These are phyloP conservation scores for Thermochaetoides thermophila DNA, from an alignment of 495 filamentous ascomycete genomes.

Conservation along the genomic window DNA sequence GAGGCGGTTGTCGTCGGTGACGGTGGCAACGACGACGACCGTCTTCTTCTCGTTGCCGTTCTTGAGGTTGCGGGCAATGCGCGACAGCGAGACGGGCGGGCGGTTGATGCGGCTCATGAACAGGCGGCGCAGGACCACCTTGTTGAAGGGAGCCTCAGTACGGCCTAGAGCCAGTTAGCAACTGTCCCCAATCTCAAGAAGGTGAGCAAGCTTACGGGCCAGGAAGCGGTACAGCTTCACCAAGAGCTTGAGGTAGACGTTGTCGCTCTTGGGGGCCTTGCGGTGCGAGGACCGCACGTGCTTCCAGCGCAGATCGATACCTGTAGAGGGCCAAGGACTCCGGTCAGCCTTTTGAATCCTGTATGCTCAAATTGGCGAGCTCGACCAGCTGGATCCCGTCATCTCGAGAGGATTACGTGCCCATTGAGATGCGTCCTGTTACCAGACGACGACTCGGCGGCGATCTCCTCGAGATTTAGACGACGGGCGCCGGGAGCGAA, in stretches of 20 bases:
- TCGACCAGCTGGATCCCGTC: conserved; percentile 14
- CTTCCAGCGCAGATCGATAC: conserved; percentile 64
- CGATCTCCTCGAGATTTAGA: no score
- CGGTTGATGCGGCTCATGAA: conserved; percentile 97
- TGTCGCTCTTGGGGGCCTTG: conserved; percentile 93
- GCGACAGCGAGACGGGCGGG: conserved; percentile 83
- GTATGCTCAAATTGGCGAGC: conserved; percentile 29
- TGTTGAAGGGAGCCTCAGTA: conserved; percentile 94
- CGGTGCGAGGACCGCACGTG: conserved; percentile 78
- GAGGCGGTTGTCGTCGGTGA: conserved; percentile 94
- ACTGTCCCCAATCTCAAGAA: not conserved
- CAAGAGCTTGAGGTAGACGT: conserved; percentile 92
- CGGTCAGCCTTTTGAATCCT: conserved; percentile 38
- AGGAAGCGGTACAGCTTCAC: conserved; percentile 99
- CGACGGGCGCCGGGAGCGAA: conserved; percentile 14
- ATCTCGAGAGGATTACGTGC: no score
- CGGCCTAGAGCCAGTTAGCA: conserved; percentile 43
- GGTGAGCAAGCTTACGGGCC: conserved; percentile 54
- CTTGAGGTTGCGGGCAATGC: conserved; percentile 61
- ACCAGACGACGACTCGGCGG: no score
- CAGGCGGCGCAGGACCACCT: conserved; percentile 86
- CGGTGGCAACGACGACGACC: conserved; percentile 77
- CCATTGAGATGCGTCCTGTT: no score
- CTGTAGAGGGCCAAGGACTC: conserved; percentile 30
- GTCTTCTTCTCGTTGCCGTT: conserved; percentile 68